Percentiles rank a stretch among this genome's conserved stretches.
phyloP scores from a whole-genome alignment of 495 filamentous ascomycete species.

The Venustampulla echinocandica region DNA sequence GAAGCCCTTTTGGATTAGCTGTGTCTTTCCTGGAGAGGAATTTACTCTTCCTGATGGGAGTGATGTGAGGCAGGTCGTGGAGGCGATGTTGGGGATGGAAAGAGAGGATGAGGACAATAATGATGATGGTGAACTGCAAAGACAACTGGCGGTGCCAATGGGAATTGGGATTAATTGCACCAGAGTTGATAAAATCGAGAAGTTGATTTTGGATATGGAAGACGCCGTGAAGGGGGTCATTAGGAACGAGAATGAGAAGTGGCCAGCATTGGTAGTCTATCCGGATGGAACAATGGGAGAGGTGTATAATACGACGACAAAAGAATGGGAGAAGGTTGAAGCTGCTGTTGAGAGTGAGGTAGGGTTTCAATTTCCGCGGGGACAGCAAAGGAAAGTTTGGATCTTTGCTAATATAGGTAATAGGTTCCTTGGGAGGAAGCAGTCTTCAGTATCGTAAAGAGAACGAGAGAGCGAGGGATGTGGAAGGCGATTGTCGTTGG shows the following conservation, averaged over 20 bases:
- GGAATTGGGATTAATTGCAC: slow-evolving; percentile 64
- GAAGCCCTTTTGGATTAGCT: slow-evolving; percentile 51
- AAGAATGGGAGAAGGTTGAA: slow-evolving; percentile 45
- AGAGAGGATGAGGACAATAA: background rate
- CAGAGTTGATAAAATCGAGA: slow-evolving; percentile 41
- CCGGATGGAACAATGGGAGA: slow-evolving; percentile 62
- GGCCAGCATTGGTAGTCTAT: slow-evolving; percentile 53
- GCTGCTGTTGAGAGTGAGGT: slow-evolving; percentile 13
- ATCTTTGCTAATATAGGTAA: slow-evolving; percentile 3
- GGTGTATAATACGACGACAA: slow-evolving; percentile 52
- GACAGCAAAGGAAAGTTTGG: slow-evolving; percentile 8
- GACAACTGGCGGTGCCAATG: no score
- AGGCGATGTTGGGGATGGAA: slow-evolving; percentile 11
- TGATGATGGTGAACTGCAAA: no score
- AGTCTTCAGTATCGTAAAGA: slow-evolving; percentile 46
- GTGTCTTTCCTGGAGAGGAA: slow-evolving; percentile 47
- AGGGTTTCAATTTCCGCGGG: background rate
- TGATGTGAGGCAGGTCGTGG: slow-evolving; percentile 35
- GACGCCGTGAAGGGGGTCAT: slow-evolving; percentile 30
- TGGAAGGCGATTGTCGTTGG: slow-evolving; percentile 48
- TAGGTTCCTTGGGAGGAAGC: slow-evolving; percentile 41
- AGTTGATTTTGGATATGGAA: slow-evolving; percentile 39
- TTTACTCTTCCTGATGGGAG: slow-evolving; percentile 38
- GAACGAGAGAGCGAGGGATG: slow-evolving; percentile 45
- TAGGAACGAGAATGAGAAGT: slow-evolving; percentile 21